Conservation (phyloP, 2,329 filamentous ascomycete species). For the Aspergillus calidoustus region DNA sequence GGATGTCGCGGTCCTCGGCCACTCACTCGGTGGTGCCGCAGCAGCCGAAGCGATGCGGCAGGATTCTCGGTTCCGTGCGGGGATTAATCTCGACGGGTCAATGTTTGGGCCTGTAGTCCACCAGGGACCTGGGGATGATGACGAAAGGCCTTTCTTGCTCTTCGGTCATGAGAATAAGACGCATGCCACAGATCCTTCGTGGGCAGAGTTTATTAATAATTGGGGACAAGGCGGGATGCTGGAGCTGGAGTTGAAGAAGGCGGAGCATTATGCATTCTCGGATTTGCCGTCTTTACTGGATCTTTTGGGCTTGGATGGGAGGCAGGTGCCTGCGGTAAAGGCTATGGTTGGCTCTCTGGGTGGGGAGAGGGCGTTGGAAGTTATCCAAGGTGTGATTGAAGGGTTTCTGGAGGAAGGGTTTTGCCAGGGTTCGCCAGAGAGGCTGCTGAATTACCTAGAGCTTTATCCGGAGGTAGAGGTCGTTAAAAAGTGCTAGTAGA, state of each 20-base stretch:
- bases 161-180: constrained; percentile 24
- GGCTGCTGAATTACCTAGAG: too few species aligned
- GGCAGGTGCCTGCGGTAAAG: too few species aligned
- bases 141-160: constrained; percentile 21
- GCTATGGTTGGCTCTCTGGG: too few species aligned
- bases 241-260: constrained; percentile 22
- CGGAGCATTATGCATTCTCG: constrained; percentile 25
- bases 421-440: too few species aligned
- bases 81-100: constrained; percentile 26
- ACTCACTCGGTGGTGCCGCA: constrained; percentile 31
- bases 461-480: too few species aligned
- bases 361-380: too few species aligned
- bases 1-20: constrained; percentile 24
- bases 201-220: constrained; percentile 19
- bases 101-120: constrained; percentile 23
- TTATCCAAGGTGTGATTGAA: too few species aligned
- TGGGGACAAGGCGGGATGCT: constrained; percentile 21
- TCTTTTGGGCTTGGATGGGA: background rate
- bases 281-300: constrained; percentile 17
- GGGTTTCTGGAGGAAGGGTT: too few species aligned
- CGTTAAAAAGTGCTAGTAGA: too few species aligned
- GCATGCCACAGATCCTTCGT: constrained; percentile 21
- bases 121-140: constrained; percentile 1
- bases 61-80: constrained; percentile 25
- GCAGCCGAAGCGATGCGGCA: constrained; percentile 21